phyloP scores from a whole-genome alignment of 805 yeast genomes.

The Yarrowia keelungensis region DNA sequence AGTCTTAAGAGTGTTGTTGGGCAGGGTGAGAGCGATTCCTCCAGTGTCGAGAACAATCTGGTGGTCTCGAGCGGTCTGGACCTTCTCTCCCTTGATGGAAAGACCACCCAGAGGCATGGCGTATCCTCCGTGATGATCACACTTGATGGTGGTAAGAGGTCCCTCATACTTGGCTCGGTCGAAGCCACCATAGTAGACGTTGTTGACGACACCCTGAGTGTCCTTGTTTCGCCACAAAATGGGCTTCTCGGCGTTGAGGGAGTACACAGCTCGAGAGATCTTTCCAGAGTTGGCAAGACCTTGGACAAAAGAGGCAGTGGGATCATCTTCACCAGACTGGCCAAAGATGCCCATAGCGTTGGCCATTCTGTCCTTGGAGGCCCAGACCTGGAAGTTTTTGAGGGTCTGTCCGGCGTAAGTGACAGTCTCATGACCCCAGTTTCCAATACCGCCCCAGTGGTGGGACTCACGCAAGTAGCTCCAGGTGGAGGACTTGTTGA shows the following conservation, averaged over 20 bases:
- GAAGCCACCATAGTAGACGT: constrained; percentile 15
- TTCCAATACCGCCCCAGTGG: constrained; percentile 7
- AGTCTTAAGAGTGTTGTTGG: background rate
- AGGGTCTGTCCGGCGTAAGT: background rate
- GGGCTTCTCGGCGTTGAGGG: background rate
- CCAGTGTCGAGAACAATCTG: constrained; percentile 13
- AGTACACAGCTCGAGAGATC: constrained; percentile 6
- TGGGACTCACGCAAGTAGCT: background rate
- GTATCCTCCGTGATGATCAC: background rate
- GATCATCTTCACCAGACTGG: constrained; percentile 3
- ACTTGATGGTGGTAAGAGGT: constrained; percentile 2
- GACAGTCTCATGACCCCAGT: background rate
- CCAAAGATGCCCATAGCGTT: background rate
- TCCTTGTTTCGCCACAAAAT: background rate
- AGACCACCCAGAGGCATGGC: constrained; percentile 23
- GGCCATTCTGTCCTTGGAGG: background rate
- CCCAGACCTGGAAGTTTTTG: background rate
- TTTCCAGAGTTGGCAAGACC: constrained; percentile 3
- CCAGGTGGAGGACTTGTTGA: constrained; percentile 1
- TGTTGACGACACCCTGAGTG: background rate
- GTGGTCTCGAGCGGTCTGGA: background rate
- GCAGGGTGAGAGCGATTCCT: background rate
- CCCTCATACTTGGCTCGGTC: constrained; percentile 20
- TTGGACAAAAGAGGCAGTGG: background rate
- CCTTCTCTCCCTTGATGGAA: constrained; percentile 2